A percentile compares a stretch with the other conserved stretches of the same genome.
Evolutionary conservation across 768 basidiomycete genomes (phyloP).

Genomic region (Boletus rubropictus): DNA sequence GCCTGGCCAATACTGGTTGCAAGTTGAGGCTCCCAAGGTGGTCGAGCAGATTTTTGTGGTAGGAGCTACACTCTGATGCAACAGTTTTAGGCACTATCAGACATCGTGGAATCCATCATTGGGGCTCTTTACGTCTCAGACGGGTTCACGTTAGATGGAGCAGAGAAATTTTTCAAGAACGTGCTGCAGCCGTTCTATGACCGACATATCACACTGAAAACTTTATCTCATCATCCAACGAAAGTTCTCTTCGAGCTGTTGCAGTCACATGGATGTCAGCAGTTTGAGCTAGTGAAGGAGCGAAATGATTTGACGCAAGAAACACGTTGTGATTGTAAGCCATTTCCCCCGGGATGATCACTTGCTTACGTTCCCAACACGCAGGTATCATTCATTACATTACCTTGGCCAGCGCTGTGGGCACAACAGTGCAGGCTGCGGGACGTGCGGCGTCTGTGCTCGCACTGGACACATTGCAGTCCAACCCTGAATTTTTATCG

Average conservation of each 20-base stretch:
- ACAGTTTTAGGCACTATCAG: constrained; percentile 58
- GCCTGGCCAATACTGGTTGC: constrained; percentile 74
- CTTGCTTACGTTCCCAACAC: constrained; percentile 13
- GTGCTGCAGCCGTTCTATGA: constrained; percentile 76
- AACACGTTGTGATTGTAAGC: constrained; percentile 51
- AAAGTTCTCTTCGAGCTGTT: constrained; percentile 68
- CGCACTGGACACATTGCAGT: constrained; percentile 67
- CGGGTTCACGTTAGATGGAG: constrained; percentile 55
- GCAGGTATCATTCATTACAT: constrained; percentile 66
- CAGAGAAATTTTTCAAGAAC: constrained; percentile 59
- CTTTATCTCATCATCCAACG: constrained; percentile 71
- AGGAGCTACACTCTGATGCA: constrained; percentile 2
- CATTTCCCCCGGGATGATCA: constrained; percentile 4
- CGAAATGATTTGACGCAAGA: constrained; percentile 30
- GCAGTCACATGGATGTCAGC: constrained; percentile 65
- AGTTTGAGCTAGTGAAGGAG: constrained; percentile 56
- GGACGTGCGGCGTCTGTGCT: constrained; percentile 54
- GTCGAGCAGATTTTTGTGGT: constrained; percentile 4
- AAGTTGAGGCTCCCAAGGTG: constrained; percentile 75
- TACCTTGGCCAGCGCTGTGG: constrained; percentile 53
- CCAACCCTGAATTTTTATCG: constrained; percentile 55
- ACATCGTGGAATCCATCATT: constrained; percentile 73
- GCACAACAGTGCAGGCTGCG: constrained; percentile 46
- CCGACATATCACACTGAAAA: constrained; percentile 65
- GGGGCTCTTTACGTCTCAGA: constrained; percentile 80